Evolutionary conservation across 2,329 filamentous ascomycete species (phyloP), one percentile per base, ranked within the genome.

Genomic region (Fusarium fracticaudum): DNA sequence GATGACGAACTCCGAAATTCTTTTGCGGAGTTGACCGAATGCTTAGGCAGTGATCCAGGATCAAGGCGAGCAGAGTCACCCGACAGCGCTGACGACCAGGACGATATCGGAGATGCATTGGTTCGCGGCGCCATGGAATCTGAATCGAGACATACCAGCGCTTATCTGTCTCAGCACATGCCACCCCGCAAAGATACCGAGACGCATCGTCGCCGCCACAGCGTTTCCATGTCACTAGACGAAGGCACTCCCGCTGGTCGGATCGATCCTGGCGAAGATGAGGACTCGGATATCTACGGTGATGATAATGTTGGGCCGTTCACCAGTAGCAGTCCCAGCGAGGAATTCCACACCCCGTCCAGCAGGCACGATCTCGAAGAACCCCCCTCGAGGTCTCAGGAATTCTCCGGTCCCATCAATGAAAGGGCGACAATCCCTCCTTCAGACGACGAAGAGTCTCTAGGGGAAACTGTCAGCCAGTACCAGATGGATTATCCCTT

Each of bases 171-270:
- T 6, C 50, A 22, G 18, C 9, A 10, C 18, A 29, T 17, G 35
- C 24, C 15, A 13, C 14, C 14, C 14, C 20, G 15, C 11, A 2
- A n/a, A 10, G 26, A 6, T 3, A 31, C 14, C 2, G 14, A n/a
- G 24, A 22, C 6, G 5, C 7, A 9, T 22, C 8, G 6, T 17
- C n/a, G 9, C 17, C 13, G 13, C 8, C 11, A 3, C 11, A 26
- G n/a, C 9, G 3, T 1, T 6, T 12, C n/a, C 2, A 37, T 20
- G n/a, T 5, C n/a, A 15, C 13, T 2, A 15, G 31, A 4, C 2
- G 10, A 37, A 8, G 13, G 8, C 13, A 35, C 50, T 15, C 18
- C 50, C 8, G 10, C n/a, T 37, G 13, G 13, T 31, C 31, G 31
- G 22, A 2, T 3, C 9, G 1, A 11, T 9, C 13, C n/a, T 6